phyloP scores from a whole-genome alignment of 2,329 filamentous ascomycete genomes.

The Fusarium nisikadoi region DNA sequence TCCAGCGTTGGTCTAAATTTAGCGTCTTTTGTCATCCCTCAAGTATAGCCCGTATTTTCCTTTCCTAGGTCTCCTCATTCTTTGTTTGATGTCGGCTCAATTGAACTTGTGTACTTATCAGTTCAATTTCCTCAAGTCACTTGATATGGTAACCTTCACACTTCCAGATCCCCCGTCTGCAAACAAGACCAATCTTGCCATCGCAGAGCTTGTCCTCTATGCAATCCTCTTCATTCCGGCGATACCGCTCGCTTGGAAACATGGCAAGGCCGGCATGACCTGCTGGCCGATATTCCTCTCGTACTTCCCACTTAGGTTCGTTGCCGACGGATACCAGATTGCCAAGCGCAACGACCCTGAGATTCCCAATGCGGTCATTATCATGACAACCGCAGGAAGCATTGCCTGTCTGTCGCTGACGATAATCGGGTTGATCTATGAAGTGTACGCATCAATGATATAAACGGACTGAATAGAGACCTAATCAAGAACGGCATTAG shows the following conservation, averaged over 20 bases:
- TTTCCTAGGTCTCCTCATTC: not conserved
- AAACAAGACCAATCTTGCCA: not conserved
- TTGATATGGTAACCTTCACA: not conserved
- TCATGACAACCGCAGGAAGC: not conserved
- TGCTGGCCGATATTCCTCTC: not conserved
- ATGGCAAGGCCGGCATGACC: not conserved
- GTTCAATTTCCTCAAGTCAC: too few relatives aligned
- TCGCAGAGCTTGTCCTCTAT: not conserved
- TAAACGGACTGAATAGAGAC: not conserved
- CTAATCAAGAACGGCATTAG: not conserved
- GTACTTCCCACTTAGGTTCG: not conserved
- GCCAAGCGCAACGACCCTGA: not conserved
- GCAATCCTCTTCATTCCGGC: not conserved
- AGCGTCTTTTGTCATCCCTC: not conserved
- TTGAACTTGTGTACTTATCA: too few relatives aligned
- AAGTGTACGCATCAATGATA: not conserved
- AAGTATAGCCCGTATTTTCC: not conserved
- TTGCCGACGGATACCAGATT: not conserved
- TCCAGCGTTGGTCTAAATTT: fast-evolving
- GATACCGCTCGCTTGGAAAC: not conserved
- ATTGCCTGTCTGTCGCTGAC: not conserved
- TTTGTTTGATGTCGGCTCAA: not conserved
- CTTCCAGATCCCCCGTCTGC: not conserved
- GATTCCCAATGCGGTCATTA: not conserved
- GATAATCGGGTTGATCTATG: not conserved